phyloP scores from a whole-genome alignment of 2,329 filamentous ascomycete species.

The Phialophora macrospora region DNA sequence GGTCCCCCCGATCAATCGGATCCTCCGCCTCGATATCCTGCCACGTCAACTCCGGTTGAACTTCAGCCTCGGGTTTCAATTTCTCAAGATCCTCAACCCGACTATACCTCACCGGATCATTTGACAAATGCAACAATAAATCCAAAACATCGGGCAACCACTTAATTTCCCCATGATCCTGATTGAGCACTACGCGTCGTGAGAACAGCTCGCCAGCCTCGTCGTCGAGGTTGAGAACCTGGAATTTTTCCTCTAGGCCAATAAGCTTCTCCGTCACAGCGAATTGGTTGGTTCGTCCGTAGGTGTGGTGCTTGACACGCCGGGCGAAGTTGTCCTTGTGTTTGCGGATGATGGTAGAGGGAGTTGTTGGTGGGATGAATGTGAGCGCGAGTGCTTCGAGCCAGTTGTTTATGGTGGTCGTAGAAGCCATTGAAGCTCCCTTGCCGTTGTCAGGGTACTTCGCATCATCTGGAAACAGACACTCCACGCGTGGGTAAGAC shows the following conservation, averaged over 20 bases:
- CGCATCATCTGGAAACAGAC: slow-evolving; percentile 20
- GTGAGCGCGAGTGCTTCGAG: slow-evolving; percentile 36
- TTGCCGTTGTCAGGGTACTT: slow-evolving; percentile 7
- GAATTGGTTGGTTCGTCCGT: slow-evolving; percentile 75
- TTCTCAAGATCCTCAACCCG: slow-evolving; percentile 66
- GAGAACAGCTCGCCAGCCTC: slow-evolving; percentile 71
- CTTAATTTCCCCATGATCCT: slow-evolving; percentile 50
- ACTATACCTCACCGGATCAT: slow-evolving; percentile 75
- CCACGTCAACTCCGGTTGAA: slow-evolving; percentile 69
- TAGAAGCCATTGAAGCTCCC: slow-evolving; percentile 37
- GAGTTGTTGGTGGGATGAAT: slow-evolving; percentile 23
- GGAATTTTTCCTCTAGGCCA: slow-evolving; percentile 84
- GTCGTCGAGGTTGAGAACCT: slow-evolving; percentile 76
- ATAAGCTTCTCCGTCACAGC: slow-evolving; percentile 68
- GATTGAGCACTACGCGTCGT: slow-evolving; percentile 65
- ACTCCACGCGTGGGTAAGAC: too few species aligned
- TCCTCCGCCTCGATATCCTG: slow-evolving; percentile 78
- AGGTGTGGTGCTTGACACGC: slow-evolving; percentile 50
- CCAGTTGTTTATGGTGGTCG: slow-evolving; percentile 38
- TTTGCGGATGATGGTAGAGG: slow-evolving; percentile 21
- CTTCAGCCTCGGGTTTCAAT: slow-evolving; percentile 55
- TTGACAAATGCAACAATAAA: slow-evolving; percentile 78
- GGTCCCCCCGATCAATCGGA: slow-evolving; percentile 68
- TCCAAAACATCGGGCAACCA: slow-evolving; percentile 81
- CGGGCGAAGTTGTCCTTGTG: slow-evolving; percentile 35